Conservation (phyloP, 306 rosid species). For the Cucumis hystrix region DNA sequence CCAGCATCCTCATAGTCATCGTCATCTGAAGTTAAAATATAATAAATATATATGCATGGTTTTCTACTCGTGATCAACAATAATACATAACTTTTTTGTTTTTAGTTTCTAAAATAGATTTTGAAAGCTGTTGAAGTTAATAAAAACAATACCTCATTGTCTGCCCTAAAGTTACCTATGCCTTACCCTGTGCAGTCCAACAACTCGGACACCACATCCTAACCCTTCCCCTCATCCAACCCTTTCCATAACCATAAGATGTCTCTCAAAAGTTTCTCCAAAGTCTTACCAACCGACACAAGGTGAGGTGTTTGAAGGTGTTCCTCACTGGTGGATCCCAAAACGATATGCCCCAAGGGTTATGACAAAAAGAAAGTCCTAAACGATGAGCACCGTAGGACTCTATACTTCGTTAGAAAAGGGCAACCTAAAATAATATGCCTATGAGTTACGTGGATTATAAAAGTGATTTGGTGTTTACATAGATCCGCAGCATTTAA, state of each 20-base stretch:
- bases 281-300: neutral
- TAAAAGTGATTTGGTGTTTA: neutral
- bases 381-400: too few species aligned
- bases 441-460: neutral
- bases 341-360: too few species aligned
- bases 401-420: too few species aligned
- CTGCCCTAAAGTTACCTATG: neutral
- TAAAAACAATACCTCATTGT: neutral
- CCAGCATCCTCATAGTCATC: constrained; percentile 74
- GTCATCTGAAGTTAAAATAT: constrained; percentile 36
- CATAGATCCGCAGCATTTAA: neutral
- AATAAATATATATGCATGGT: neutral
- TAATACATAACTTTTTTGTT: neutral
- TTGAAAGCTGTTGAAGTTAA: neutral
- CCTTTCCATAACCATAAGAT: neutral
- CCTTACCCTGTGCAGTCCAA: too few species aligned
- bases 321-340: too few species aligned
- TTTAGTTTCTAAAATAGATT: neutral
- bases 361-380: too few species aligned
- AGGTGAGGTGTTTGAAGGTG: too few species aligned
- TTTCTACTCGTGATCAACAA: neutral
- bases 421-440: too few species aligned
- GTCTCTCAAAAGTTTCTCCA: neutral
- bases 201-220: too few species aligned
- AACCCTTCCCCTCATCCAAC: neutral